A percentile compares a stretch with the other conserved stretches of the same genome.
Evolutionary conservation across 1,139 yeast genomes (phyloP).

Genomic region (Petasospora rhodanensis): DNA sequence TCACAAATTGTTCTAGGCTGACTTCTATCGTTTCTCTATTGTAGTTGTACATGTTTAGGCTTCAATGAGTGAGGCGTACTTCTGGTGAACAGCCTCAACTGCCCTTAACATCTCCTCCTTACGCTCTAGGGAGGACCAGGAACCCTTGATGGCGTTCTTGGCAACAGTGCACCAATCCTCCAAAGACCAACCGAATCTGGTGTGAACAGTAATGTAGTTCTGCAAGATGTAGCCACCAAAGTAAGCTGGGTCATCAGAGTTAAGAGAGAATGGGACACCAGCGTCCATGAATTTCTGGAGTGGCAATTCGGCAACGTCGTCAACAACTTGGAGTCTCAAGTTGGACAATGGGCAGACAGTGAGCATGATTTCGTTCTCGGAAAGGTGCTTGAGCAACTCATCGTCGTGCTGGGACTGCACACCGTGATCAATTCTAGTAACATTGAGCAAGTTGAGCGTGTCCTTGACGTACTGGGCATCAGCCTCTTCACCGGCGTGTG

Average conservation of each 20-base stretch:
- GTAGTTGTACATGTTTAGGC: neutral
- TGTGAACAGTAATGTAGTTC: conserved; percentile 62
- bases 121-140: conserved; percentile 62
- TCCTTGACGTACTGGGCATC: conserved; percentile 57
- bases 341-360: conserved; percentile 76
- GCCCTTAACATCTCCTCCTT: conserved; percentile 36
- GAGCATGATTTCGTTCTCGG: conserved; percentile 49
- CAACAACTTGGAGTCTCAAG: conserved; percentile 68
- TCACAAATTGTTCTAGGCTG: too few relatives aligned
- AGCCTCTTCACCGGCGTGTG: conserved; percentile 89
- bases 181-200: conserved; percentile 54
- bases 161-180: conserved; percentile 58
- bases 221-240: conserved; percentile 80
- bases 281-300: conserved; percentile 52
- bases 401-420: conserved; percentile 55
- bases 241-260: conserved; percentile 84
- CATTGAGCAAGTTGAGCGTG: conserved; percentile 55
- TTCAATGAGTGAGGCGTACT: conserved; percentile 31
- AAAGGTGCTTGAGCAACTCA: conserved; percentile 50
- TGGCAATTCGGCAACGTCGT: conserved; percentile 62
- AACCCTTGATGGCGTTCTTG: conserved; percentile 58
- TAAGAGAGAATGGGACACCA: conserved; percentile 68
- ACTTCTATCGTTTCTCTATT: neutral
- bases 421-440: conserved; percentile 76
- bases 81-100: conserved; percentile 44